A percentile compares a stretch with the other conserved stretches of the same genome.
These are phyloP conservation scores for Trichocladium uniseriatum DNA, from an alignment of 495 filamentous ascomycete genomes.

Conservation along the genomic window DNA sequence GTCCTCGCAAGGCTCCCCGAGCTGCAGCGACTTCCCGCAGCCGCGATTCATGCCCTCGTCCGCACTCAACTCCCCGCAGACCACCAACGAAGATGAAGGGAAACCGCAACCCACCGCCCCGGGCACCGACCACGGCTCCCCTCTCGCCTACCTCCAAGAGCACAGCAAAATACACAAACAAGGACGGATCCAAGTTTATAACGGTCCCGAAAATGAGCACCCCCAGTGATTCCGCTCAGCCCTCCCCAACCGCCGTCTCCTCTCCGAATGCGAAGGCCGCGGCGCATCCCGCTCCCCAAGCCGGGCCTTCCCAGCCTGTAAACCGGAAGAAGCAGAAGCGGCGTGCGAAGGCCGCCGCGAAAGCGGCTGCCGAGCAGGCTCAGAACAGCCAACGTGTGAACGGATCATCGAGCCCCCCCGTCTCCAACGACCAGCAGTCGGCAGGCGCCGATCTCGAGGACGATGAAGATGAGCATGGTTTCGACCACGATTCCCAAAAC, in stretches of 20 bases:
- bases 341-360: slow-evolving; percentile 66
- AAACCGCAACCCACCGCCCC: slow-evolving; percentile 37
- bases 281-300: slow-evolving; percentile 21
- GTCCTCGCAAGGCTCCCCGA: neutral
- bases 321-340: slow-evolving; percentile 93
- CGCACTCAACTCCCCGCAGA: slow-evolving; percentile 13
- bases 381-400: slow-evolving; percentile 27
- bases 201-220: slow-evolving; percentile 51
- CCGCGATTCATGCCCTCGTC: slow-evolving; percentile 25
- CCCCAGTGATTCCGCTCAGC: slow-evolving; percentile 42
- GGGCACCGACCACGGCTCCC: slow-evolving; percentile 25
- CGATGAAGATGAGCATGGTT: slow-evolving; percentile 18
- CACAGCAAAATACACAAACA: slow-evolving; percentile 53
- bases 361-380: slow-evolving; percentile 43
- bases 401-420: slow-evolving; percentile 31
- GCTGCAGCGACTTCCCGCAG: slow-evolving; percentile 3
- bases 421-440: slow-evolving; percentile 22
- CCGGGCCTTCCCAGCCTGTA: slow-evolving; percentile 41
- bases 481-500: neutral
- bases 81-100: slow-evolving; percentile 42
- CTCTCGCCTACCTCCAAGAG: slow-evolving; percentile 35
- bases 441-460: slow-evolving; percentile 23
- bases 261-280: slow-evolving; percentile 22
- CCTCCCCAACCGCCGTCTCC: slow-evolving; percentile 35
- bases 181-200: slow-evolving; percentile 60